phyloP scores from a whole-genome alignment of 2,329 filamentous ascomycete genomes.

The Escovopsis weberi region DNA sequence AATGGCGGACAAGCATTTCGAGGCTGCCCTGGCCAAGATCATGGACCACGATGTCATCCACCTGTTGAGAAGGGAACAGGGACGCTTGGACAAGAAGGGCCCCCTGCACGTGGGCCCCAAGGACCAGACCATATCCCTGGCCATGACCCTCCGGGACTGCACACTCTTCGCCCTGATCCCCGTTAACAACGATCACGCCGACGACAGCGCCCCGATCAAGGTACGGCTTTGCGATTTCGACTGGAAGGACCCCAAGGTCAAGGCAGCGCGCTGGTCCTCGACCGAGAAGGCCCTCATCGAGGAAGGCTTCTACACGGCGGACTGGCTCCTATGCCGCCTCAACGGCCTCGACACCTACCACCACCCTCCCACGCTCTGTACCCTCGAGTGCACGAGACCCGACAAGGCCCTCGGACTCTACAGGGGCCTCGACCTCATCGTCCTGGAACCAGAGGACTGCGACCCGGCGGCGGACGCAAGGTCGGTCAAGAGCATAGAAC shows the following conservation, averaged over 20 bases:
- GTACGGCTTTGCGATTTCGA: slow-evolving; percentile 63
- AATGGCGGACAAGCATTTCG: slow-evolving; percentile 13
- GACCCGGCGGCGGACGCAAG: too few species aligned
- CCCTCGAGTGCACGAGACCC: slow-evolving; percentile 15
- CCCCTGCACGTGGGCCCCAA: slow-evolving; percentile 27
- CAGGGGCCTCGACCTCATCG: too few species aligned
- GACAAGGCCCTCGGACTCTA: neutral
- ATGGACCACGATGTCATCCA: slow-evolving; percentile 21
- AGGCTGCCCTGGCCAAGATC: slow-evolving; percentile 14
- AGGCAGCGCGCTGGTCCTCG: slow-evolving; percentile 53
- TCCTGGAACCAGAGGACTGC: too few species aligned
- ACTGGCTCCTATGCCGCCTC: slow-evolving; percentile 18
- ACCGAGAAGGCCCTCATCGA: slow-evolving; percentile 48
- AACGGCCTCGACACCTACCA: slow-evolving; percentile 15
- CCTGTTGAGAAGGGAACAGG: slow-evolving; percentile 22
- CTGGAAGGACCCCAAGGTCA: slow-evolving; percentile 53
- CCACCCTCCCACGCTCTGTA: slow-evolving; percentile 21
- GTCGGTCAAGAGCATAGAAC: too few species aligned
- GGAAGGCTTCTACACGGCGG: slow-evolving; percentile 52
- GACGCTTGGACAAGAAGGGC: slow-evolving; percentile 27
- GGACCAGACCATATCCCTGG: slow-evolving; percentile 42
- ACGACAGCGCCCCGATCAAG: slow-evolving; percentile 22
- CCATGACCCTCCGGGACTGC: slow-evolving; percentile 73
- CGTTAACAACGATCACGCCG: slow-evolving; percentile 1
- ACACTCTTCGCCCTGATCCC: slow-evolving; percentile 54